Base-by-base conservation (phyloP, 345 rosid species). In the Raphanus raphanistrum region DNA sequence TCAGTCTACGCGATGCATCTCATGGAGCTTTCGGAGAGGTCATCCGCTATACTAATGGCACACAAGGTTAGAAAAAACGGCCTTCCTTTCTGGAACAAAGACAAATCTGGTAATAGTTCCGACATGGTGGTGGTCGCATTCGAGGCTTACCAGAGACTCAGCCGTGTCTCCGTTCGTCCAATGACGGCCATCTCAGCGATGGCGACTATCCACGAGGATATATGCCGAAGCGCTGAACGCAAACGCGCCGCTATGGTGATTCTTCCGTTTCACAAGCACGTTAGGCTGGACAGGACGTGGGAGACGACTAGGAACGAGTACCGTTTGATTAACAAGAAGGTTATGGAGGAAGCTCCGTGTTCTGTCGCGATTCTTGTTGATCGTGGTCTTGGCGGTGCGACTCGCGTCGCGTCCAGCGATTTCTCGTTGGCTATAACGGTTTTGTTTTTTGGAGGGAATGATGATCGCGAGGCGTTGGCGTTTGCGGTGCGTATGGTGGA, bases 1-100 rank as follows among this genome's bases (percentile, higher is more conserved):
- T 85, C 88, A 1, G 95, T 94, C 29, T 94, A 92, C 26, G 97
- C 98, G 0, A 80, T 94, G 90, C 98, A 94, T 79, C 91, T 92
- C 11, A 88, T 90, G 96, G 97, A 94, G 83, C 91, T 92, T 26
- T 88, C 98, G 0, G 97, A 94, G 86, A 87, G 97, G 78, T 69
- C 97, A 16, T 94, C 98, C 0, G 93, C 98, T 28, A 89, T 90
- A 63, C 89, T 90, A 2, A 94, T 90, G 98, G 97, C 90, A 9
- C 95, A 90, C 75, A 92, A 90, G 85, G 93, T 91, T 2, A 82
- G 95, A 36, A 90, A 80, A 76, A 92, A 90, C 4, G 98, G 97
- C 0, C 82, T 89, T 8, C 96, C 98, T 58, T 90, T 92, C 72
- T 92, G 98, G 98, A 94, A 92, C 77, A 89, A 91, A 76, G 70